A percentile compares a stretch with the other conserved stretches of the same genome.
phyloP scores from a whole-genome alignment of 177 flowering plant genomes.

The Vitis hybrid region DNA sequence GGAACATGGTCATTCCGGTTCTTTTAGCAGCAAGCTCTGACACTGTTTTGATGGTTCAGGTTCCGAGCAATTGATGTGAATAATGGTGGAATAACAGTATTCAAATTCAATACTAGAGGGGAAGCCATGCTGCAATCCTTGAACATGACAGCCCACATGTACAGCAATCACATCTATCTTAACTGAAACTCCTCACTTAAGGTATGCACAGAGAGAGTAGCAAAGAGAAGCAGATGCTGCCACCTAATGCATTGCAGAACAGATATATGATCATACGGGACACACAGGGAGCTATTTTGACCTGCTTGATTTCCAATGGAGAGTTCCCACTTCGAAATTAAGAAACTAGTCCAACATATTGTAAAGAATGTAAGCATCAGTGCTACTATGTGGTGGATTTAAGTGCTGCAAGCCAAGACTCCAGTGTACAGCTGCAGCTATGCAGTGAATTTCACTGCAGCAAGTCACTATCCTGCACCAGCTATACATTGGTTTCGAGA shows the following conservation, averaged over 20 bases:
- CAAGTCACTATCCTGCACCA: no score
- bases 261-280: background rate
- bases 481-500: no score
- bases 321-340: constrained; percentile 2
- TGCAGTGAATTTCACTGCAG: no score
- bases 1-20: background rate
- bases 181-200: constrained; percentile 17
- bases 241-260: background rate
- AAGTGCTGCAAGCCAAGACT: no score
- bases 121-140: constrained; percentile 60
- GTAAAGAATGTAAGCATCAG: background rate
- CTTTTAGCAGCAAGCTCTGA: background rate
- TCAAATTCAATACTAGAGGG: constrained; percentile 54
- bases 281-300: background rate
- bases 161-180: constrained; percentile 51
- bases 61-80: constrained; percentile 68
- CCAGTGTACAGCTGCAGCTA: no score
- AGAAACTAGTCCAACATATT: background rate
- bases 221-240: no score
- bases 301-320: background rate
- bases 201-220: background rate
- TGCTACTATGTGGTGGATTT: no score
- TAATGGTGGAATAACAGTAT: constrained; percentile 64
- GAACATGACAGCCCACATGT: constrained; percentile 79
- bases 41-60: constrained; percentile 31